Percentiles rank a stretch among this genome's conserved stretches.
These are phyloP conservation scores for Neurospora hispaniola DNA, from an alignment of 495 filamentous ascomycete species.

Conservation along the genomic window DNA sequence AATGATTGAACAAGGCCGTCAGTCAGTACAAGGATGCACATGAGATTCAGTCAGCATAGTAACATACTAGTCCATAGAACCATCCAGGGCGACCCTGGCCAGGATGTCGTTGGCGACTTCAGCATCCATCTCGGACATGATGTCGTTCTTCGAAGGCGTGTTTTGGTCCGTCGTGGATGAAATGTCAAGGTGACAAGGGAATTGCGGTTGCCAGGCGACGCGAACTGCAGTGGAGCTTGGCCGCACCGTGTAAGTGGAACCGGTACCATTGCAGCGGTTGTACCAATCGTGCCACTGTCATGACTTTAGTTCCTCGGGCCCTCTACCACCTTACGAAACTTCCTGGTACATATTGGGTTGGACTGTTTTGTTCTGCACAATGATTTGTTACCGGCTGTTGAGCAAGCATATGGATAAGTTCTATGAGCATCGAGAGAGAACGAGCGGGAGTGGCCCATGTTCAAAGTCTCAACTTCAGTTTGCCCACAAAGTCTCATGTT, in stretches of 20 bases:
- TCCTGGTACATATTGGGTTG: neutral
- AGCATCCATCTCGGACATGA: constrained; percentile 33
- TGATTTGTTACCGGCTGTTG: neutral
- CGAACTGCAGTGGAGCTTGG: neutral
- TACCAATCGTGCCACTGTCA: neutral
- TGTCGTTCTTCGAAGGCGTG: constrained; percentile 3
- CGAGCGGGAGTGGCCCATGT: neutral
- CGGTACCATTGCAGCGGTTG: neutral
- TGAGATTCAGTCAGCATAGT: neutral
- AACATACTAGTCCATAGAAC: constrained; percentile 57
- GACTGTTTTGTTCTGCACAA: neutral
- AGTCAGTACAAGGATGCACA: constrained; percentile 1
- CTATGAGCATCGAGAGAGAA: neutral
- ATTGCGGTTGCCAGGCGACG: neutral
- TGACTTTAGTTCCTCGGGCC: neutral
- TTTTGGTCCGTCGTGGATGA: constrained; percentile 6
- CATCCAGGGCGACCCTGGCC: constrained; percentile 51
- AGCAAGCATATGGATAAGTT: neutral
- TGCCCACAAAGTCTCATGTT: no score
- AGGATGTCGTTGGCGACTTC: constrained; percentile 54
- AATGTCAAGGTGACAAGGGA: neutral
- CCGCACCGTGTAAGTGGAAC: neutral
- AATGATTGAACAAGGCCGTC: neutral
- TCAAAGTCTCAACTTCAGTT: no score
- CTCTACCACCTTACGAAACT: neutral